These are phyloP conservation scores for Cercospora beticola DNA, from an alignment of 2,329 filamentous ascomycete genomes.

Conservation along the genomic window DNA sequence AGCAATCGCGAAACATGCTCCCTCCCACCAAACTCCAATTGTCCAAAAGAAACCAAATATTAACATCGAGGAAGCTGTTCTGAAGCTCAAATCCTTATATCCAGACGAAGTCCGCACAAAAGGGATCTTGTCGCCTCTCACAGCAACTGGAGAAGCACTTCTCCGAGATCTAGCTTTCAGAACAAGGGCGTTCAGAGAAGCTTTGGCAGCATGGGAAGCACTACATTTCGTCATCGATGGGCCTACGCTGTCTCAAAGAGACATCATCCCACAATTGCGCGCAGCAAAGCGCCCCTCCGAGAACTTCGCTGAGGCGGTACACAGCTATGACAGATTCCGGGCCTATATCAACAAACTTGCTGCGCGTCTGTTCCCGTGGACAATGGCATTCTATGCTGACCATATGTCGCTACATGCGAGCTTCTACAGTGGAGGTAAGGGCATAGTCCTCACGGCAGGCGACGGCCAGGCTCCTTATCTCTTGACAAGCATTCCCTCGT, in stretches of 20 bases:
- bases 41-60: not conserved
- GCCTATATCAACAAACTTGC: constrained; percentile 43
- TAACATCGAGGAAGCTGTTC: constrained; percentile 8
- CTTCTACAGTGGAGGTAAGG: constrained; percentile 42
- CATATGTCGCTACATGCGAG: constrained; percentile 42
- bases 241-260: constrained; percentile 5
- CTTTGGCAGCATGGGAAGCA: constrained; percentile 21
- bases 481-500: constrained; percentile 44
- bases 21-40: constrained; percentile 1
- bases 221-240: constrained; percentile 14
- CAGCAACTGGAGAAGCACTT: constrained; percentile 19
- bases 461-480: constrained; percentile 47
- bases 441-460: constrained; percentile 49
- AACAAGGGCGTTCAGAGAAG: constrained; percentile 18
- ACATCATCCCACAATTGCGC: constrained; percentile 17
- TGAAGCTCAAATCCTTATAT: constrained; percentile 6
- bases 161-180: constrained; percentile 23
- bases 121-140: constrained; percentile 18
- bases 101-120: constrained; percentile 18
- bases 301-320: constrained; percentile 29
- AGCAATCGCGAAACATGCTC: not conserved
- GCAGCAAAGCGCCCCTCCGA: not conserved
- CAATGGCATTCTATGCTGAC: constrained; percentile 46
- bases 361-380: constrained; percentile 43
- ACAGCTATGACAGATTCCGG: constrained; percentile 47